phyloP scores from a whole-genome alignment of 2,329 filamentous ascomycete species.

The Hypoxylon sp. region DNA sequence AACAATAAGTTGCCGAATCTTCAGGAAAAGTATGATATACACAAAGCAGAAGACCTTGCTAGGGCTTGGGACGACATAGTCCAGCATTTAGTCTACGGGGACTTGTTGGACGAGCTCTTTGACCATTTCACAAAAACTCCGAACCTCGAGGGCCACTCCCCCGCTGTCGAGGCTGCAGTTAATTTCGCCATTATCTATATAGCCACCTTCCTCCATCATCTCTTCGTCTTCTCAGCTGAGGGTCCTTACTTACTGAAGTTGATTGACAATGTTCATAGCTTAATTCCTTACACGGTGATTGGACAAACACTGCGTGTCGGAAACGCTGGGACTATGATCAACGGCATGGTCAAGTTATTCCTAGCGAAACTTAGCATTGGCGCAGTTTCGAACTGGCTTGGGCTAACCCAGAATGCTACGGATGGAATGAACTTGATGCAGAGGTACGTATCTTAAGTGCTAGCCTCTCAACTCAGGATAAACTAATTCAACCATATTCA shows the following conservation, averaged over 20 bases:
- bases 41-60: conserved; percentile 71
- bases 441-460: conserved; percentile 54
- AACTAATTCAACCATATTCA: conserved; percentile 51
- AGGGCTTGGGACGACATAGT: conserved; percentile 77
- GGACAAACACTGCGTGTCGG: conserved; percentile 81
- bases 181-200: conserved; percentile 72
- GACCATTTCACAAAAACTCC: conserved; percentile 71
- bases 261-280: conserved; percentile 76
- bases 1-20: conserved; percentile 48
- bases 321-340: conserved; percentile 87
- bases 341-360: conserved; percentile 78
- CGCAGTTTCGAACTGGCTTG: conserved; percentile 84
- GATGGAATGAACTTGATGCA: conserved; percentile 88
- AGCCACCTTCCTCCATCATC: conserved; percentile 80
- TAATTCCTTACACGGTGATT: conserved; percentile 80
- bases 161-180: conserved; percentile 73
- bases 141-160: conserved; percentile 74
- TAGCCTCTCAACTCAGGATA: not conserved
- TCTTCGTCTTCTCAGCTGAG: conserved; percentile 80
- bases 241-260: conserved; percentile 81
- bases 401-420: conserved; percentile 77
- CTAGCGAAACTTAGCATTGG: conserved; percentile 84
- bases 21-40: conserved; percentile 67
- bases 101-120: conserved; percentile 76
- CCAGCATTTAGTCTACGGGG: conserved; percentile 76